Evolutionary conservation across 2,329 filamentous ascomycete species (phyloP), one percentile per base, ranked within the genome.

Genomic region (Colletotrichum sp.): DNA sequence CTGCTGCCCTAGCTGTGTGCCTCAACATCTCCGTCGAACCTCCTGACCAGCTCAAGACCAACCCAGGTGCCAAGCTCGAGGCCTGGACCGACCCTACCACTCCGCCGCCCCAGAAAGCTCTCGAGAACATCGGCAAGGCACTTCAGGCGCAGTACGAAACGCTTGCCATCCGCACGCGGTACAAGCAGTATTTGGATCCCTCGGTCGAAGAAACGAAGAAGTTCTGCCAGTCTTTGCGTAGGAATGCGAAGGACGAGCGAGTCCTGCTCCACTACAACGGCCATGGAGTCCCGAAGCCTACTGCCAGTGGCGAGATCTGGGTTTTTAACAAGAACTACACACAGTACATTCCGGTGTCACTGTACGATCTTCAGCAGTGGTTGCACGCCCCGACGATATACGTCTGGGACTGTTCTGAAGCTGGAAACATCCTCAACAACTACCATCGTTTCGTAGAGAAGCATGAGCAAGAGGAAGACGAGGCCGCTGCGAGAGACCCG

Each of bases 291-390:
- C 97, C 97, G 2, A 95, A 98, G 81, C 97, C 97, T 4, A 99
- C 97, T 1, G 92, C 94, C 4, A 98, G 96, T 6, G 97, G 97
- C 16, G 97, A 99, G 84, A 98, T 99, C 24, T 99, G 97, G 97
- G 97, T 98, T 7, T 99, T 99, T 84, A 99, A 99, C 85, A 96
- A 97, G 80, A 98, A 95, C 79, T 99, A 98, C 83, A 99, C 97
- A 0, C 97, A 99, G 85, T 99, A 99, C 82, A 99, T 99, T 56
- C 97, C 97, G 0, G 95, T 99, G 58, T 98, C 96, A 1, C 87
- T 99, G 10, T 98, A 98, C 81, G 97, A 99, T 82, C 87, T 99
- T 59, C 96, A 98, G 84, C 94, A 95, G 74, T 99, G 97, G 97
- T 91, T 99, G 9, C 96, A 96, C 77, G 96, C 96, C 1, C 97